A percentile compares a stretch with the other conserved stretches of the same genome.
Evolutionary conservation across 208 protist genomes (phyloP).

Genomic region (Tetramitus jugosus): DNA sequence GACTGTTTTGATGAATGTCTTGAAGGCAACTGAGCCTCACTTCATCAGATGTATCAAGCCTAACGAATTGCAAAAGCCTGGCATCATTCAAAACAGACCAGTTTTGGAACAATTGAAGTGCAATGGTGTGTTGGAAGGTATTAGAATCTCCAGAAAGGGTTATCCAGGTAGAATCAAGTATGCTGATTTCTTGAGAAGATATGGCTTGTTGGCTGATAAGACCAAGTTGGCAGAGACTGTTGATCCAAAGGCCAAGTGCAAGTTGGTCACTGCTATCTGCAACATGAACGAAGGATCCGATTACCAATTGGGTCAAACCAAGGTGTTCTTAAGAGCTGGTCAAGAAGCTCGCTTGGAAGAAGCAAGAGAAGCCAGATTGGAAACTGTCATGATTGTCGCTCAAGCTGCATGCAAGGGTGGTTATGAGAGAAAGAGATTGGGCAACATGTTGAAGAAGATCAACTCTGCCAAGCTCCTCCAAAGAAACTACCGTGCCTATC

Average conservation of each 20-base stretch:
- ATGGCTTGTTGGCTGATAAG: conserved; percentile 36
- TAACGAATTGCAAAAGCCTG: conserved; percentile 59
- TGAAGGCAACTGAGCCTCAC: conserved; percentile 74
- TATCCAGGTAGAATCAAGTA: conserved; percentile 42
- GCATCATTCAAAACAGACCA: conserved; percentile 54
- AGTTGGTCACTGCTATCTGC: background rate
- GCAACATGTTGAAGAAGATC: conserved; percentile 44
- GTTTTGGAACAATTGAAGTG: conserved; percentile 75
- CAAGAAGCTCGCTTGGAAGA: conserved; percentile 60
- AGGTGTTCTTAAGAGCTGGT: conserved; percentile 65
- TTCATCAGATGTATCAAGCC: conserved; percentile 86
- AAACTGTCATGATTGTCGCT: conserved; percentile 45
- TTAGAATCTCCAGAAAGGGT: conserved; percentile 45
- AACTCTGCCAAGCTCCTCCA: conserved; percentile 50
- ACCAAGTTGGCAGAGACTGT: conserved; percentile 31
- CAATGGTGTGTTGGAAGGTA: conserved; percentile 59
- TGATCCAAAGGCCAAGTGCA: conserved; percentile 39
- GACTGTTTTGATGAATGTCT: conserved; percentile 49
- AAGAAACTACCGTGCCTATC: conserved; percentile 42
- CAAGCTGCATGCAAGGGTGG: conserved; percentile 50
- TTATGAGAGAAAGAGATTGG: conserved; percentile 44
- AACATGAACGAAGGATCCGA: conserved; percentile 35
- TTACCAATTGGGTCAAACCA: conserved; percentile 55
- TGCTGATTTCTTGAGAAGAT: conserved; percentile 40
- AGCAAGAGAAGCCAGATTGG: conserved; percentile 47